These are phyloP conservation scores for Lophiotrema nucula DNA, from an alignment of 495 filamentous ascomycete species.

Conservation along the genomic window DNA sequence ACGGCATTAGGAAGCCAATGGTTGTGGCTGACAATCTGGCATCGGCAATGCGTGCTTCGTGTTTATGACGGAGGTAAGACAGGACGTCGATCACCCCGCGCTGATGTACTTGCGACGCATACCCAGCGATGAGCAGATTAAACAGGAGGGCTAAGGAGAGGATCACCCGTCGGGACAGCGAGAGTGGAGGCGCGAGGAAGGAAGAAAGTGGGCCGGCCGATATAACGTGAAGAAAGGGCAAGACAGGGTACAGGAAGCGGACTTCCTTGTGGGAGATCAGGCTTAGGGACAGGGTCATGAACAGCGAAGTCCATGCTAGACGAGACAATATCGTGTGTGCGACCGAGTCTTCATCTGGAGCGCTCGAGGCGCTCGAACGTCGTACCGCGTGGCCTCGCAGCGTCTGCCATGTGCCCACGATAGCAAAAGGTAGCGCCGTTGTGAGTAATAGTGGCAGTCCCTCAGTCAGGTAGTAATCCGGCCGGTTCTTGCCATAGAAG, in stretches of 20 bases:
- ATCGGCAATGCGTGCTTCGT: constrained; percentile 45
- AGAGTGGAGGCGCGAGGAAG: constrained; percentile 54
- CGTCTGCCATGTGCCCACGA: constrained; percentile 62
- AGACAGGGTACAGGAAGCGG: constrained; percentile 91
- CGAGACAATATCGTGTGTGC: constrained; percentile 25
- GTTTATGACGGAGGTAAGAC: constrained; percentile 69
- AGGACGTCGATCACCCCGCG: constrained; percentile 71
- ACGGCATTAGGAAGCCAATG: constrained; percentile 91
- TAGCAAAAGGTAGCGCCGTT: constrained; percentile 73
- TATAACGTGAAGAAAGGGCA: constrained; percentile 81
- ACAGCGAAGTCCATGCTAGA: constrained; percentile 58
- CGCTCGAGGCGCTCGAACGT: background rate
- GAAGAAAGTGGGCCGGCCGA: constrained; percentile 63
- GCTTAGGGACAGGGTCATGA: constrained; percentile 65
- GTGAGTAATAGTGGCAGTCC: constrained; percentile 85
- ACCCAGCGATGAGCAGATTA: constrained; percentile 71
- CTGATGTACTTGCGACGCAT: constrained; percentile 75
- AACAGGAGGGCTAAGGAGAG: constrained; percentile 38
- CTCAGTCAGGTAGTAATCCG: constrained; percentile 91
- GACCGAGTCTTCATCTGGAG: background rate
- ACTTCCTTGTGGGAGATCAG: constrained; percentile 94
- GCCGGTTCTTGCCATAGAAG: constrained; percentile 89
- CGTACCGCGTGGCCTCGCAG: constrained; percentile 29
- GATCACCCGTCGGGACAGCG: constrained; percentile 22
- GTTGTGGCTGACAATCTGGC: constrained; percentile 49